Percentiles rank a stretch among this genome's conserved stretches.
These are phyloP conservation scores for Phellinidium pouzarii DNA, from an alignment of 1,284 basidiomycete species.

Conservation along the genomic window DNA sequence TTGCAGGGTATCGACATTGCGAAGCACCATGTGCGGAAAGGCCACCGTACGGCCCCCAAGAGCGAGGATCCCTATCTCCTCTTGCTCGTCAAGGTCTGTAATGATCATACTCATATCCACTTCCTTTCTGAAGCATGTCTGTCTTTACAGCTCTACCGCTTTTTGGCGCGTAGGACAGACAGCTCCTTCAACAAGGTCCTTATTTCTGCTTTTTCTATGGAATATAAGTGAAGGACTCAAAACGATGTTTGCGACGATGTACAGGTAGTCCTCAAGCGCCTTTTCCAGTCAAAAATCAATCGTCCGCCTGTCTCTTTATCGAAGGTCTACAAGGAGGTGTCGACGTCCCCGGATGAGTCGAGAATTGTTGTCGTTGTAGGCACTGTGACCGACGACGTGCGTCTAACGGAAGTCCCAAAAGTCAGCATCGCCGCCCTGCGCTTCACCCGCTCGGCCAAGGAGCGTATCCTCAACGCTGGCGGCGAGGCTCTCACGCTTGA, in stretches of 20 bases:
- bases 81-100: conserved; percentile 89
- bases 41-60: conserved; percentile 90
- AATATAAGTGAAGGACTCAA: not conserved
- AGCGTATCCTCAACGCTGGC: conserved; percentile 92
- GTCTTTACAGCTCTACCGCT: conserved; percentile 86
- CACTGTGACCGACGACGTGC: conserved; percentile 95
- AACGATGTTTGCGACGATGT: conserved; percentile 18
- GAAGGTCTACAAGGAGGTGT: conserved; percentile 79
- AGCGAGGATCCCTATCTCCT: conserved; percentile 99
- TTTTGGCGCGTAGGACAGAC: conserved; percentile 96
- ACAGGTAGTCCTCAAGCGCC: conserved; percentile 88
- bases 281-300: conserved; percentile 98
- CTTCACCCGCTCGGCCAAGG: conserved; percentile 90
- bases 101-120: not conserved
- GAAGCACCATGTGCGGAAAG: conserved; percentile 99
- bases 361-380: conserved; percentile 91
- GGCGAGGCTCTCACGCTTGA: conserved; percentile 95
- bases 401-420: conserved; percentile 84
- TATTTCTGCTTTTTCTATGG: conserved; percentile 8
- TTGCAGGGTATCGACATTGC: conserved; percentile 94
- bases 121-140: conserved; percentile 3
- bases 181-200: conserved; percentile 92
- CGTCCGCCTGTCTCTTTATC: conserved; percentile 95
- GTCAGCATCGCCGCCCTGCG: conserved; percentile 91
- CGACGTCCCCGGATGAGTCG: conserved; percentile 59